Base-by-base conservation (phyloP, 441 rosid genomes). In the Gossypium gossypioides region DNA sequence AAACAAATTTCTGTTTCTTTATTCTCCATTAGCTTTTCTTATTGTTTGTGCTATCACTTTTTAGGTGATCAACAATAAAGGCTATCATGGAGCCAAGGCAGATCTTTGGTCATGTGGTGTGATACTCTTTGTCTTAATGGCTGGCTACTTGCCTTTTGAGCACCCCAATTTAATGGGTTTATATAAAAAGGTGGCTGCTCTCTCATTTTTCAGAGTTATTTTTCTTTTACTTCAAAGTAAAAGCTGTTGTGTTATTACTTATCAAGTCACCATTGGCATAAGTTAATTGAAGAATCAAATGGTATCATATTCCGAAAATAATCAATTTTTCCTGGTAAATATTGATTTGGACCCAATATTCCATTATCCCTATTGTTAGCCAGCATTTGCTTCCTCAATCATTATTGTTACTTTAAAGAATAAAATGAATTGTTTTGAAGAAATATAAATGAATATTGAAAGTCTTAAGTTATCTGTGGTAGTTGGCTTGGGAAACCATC, bases 21-120 rank as follows among this genome's bases (percentile, higher is more conserved):
- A 16, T 7, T 32, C 25, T 7, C 4, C 16, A 4, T 42, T 72
- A 46, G 68, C 56, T 65, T 56, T 71, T 69, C 59, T 52, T 60
- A 69, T 64, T 19, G 65, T 51, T 70, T 34, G 50, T 13, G 51
- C 70, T 64, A 65, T 48, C 69, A 6, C 46, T 72, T 77, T 83
- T 66, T 77, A 92, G 99, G 99, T 95, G 69, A 91, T 95, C 80
- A 89, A 92, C 76, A 88, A 95, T 84, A 95, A 95, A 82, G 99
- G 99, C 55, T 95, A 95, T 63, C 91, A 95, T 86, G 99, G 99
- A 76, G 96, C 98, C 0, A 91, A 89, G 86, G 99, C 99, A 55
- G 99, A 95, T 81, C 81, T 92, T 59, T 95, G 99, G 99, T 95
- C 99, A 10, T 95, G 99, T 34, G 99, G 99, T 73, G 99, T 95